Evolutionary conservation across 2,329 filamentous ascomycete genomes (phyloP), one percentile per base, ranked within the genome.

Genomic region (Trichoderma cornu-damae): DNA sequence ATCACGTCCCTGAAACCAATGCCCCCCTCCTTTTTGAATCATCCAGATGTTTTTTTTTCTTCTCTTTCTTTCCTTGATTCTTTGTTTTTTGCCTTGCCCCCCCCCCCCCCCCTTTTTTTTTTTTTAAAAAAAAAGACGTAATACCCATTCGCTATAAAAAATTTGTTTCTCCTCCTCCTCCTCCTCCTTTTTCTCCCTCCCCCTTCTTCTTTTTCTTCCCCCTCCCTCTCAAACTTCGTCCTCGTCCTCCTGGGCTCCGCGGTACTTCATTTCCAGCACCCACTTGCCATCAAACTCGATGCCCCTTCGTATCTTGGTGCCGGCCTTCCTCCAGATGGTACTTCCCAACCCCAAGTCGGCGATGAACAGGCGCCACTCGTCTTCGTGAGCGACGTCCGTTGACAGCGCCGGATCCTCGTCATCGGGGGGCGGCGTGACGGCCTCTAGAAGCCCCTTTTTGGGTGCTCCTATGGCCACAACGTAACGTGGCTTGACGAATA

Each of bases 251-350:
- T 67, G 63, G 3, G 65, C 62, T 35, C 75, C 73, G 18, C 74
- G 74, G 60, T 81, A 82, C 59, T 71, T 74, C 72, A 94, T 82
- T 65, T 87, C 84, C 12, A 95, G 79, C 61, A 94, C 85, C 93
- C 93, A 97, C 62, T 86, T 83, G 59, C 86, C 85, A 22, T 90
- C 90, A 77, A 96, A 97, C 65, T 92, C 90, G 57, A 96, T 87
- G 0, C 91, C 91, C 62, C 89, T 86, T 18, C 91, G 84, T 50
- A 90, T 83, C 68, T 88, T 86, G 4, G 89, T 90, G 2, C 89
- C 89, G 1, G 89, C 88, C 69, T 90, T 90, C 67, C 87, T 87
- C 88, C 92, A 95, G 3, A 91, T 89, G 3, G 88, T 83, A 58
- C 89, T 86, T 2, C 85, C 86, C 12, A 96, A 82, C 0, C 94